Evolutionary conservation across 345 rosid species (phyloP).

Genomic region (Carallia brachiata): DNA sequence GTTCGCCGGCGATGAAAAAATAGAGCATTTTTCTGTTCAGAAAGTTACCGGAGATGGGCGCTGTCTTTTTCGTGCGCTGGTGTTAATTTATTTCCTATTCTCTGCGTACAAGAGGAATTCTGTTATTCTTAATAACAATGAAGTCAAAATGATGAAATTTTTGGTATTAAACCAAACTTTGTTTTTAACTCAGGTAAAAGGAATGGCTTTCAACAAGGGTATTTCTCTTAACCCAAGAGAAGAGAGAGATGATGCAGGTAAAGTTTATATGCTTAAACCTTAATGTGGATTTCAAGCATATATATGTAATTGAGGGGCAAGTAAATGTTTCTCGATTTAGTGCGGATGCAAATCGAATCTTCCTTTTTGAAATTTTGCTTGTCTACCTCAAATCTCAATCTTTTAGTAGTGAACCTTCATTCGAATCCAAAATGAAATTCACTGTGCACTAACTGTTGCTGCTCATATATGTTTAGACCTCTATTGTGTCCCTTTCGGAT

Average conservation of each 20-base stretch:
- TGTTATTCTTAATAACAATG: not conserved
- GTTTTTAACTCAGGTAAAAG: constrained; percentile 63
- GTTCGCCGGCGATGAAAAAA: constrained; percentile 54
- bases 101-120: not conserved
- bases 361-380: not conserved
- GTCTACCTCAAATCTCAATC: not conserved
- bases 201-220: constrained; percentile 91
- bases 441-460: not conserved
- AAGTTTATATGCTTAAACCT: not conserved
- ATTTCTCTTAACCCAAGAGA: constrained; percentile 44
- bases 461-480: not conserved
- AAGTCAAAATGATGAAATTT: not conserved
- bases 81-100: constrained; percentile 20
- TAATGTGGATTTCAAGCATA: not conserved
- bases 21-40: constrained; percentile 63
- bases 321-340: no score
- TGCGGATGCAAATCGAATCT: not conserved
- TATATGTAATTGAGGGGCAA: not conserved
- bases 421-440: not conserved
- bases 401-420: not conserved
- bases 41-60: constrained; percentile 87
- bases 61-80: constrained; percentile 89
- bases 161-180: constrained; percentile 2
- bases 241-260: constrained; percentile 87
- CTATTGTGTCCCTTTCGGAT: not conserved